Percentiles rank a stretch among this genome's conserved stretches.
Evolutionary conservation across 257 asterid genomes (phyloP).

Genomic region (Mentha longifolia): DNA sequence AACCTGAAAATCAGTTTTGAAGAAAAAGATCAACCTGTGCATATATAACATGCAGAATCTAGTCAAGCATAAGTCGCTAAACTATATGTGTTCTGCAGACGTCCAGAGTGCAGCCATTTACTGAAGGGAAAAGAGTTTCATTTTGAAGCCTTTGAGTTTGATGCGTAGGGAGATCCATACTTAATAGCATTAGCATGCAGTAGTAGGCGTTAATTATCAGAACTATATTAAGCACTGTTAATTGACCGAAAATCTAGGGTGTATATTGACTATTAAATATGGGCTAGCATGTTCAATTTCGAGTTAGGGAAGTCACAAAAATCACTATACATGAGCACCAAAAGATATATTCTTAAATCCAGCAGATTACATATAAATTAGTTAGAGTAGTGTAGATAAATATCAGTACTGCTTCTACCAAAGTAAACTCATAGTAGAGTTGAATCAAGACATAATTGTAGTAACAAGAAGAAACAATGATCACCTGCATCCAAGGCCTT

Average conservation of each 20-base stretch:
- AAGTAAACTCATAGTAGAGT: background rate
- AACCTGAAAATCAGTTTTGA: slow-evolving; percentile 58
- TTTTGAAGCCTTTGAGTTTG: background rate
- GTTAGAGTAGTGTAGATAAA: too few relatives aligned
- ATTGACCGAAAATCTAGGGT: slow-evolving; percentile 1
- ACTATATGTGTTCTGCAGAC: slow-evolving; percentile 1
- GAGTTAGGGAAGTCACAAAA: slow-evolving; percentile 12
- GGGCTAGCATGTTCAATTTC: background rate
- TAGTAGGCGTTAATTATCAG: background rate
- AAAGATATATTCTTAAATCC: slow-evolving; percentile 2
- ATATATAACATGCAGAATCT: slow-evolving; percentile 1
- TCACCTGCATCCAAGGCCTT: background rate
- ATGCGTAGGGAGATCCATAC: background rate
- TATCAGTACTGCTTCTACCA: background rate
- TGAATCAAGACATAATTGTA: background rate
- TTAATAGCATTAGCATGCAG: background rate
- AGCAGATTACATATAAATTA: background rate
- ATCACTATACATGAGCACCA: slow-evolving; percentile 10
- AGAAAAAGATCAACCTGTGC: slow-evolving; percentile 24
- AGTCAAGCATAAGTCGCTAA: slow-evolving; percentile 10
- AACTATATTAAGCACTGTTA: background rate
- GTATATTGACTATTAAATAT: background rate
- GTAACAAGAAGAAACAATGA: background rate
- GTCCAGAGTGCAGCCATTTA: slow-evolving; percentile 2
- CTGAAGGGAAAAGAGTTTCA: background rate